phyloP scores from a whole-genome alignment of 805 yeast genomes.

The Clavispora asparagi region DNA sequence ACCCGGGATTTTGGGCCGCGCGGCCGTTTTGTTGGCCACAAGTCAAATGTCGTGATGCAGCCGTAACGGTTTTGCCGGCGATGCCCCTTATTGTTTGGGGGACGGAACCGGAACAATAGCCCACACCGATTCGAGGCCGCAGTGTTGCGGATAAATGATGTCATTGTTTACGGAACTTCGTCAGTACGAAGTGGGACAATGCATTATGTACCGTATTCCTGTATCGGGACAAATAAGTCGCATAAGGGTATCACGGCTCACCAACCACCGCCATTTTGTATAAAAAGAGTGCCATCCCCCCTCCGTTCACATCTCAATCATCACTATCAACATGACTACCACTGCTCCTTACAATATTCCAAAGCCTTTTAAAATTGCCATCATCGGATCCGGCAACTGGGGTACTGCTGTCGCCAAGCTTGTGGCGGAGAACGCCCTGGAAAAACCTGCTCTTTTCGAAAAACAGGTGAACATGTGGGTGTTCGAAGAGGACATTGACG shows the following conservation, averaged over 20 bases:
- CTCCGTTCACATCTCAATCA: neutral
- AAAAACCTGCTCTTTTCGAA: conserved; percentile 33
- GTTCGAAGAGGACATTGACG: conserved; percentile 37
- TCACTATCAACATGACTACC: conserved; percentile 12
- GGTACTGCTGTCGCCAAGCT: conserved; percentile 45
- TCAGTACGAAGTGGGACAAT: neutral
- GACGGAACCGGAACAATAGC: neutral
- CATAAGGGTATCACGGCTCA: neutral
- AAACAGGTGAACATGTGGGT: conserved; percentile 43
- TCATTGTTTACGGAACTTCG: neutral
- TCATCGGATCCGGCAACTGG: conserved; percentile 45
- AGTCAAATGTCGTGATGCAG: neutral
- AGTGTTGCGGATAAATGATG: neutral
- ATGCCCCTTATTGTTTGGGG: neutral
- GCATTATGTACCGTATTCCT: neutral
- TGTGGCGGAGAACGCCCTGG: conserved; percentile 38
- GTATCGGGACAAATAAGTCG: neutral
- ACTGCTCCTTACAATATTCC: conserved; percentile 27
- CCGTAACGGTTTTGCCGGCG: neutral
- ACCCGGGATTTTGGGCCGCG: neutral
- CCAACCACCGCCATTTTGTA: neutral
- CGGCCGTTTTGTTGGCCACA: neutral
- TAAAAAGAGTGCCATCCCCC: neutral
- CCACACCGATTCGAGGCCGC: neutral
- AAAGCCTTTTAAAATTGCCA: conserved; percentile 33